Evolutionary conservation across 1,284 basidiomycete species (phyloP).

Genomic region (Apiotrichum gracile): DNA sequence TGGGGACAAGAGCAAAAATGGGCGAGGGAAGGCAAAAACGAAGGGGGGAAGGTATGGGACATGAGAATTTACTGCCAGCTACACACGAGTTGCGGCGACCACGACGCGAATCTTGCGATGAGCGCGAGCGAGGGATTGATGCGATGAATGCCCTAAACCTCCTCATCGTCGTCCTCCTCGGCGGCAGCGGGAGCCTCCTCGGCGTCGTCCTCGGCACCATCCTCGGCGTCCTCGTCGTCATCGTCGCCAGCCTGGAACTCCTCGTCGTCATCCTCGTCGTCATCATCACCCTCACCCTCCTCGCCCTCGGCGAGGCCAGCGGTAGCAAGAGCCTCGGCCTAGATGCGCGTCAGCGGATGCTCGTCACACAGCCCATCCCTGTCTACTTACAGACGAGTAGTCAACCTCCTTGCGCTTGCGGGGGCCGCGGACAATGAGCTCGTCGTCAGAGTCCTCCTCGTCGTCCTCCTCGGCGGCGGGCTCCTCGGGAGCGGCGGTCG

Average conservation of each 20-base stretch:
- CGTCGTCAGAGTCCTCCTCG: constrained; percentile 26
- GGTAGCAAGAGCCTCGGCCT: constrained; percentile 32
- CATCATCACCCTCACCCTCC: constrained; percentile 11
- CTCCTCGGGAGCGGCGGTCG: constrained; percentile 19
- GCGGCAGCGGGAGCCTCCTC: constrained; percentile 20
- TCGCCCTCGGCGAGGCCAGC: constrained; percentile 28
- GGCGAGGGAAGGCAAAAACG: background rate
- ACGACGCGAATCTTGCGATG: too few relatives aligned
- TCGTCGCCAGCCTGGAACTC: constrained; percentile 23
- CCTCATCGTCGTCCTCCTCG: constrained; percentile 27
- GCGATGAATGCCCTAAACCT: constrained; percentile 19
- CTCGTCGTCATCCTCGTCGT: constrained; percentile 21
- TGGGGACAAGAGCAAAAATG: background rate
- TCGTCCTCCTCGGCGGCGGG: constrained; percentile 21
- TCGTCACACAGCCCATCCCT: too few relatives aligned
- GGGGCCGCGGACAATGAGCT: constrained; percentile 25
- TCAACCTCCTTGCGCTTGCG: constrained; percentile 29
- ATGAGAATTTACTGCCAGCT: too few relatives aligned
- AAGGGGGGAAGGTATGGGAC: background rate
- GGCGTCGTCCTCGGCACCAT: constrained; percentile 12
- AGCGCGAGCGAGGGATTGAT: background rate
- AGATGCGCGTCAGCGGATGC: constrained; percentile 2
- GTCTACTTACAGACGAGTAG: constrained; percentile 31
- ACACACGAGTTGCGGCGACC: too few relatives aligned
- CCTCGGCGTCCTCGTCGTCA: constrained; percentile 19